Base-by-base conservation (phyloP, 2,329 filamentous ascomycete genomes). In the Aspergillus piperis region DNA sequence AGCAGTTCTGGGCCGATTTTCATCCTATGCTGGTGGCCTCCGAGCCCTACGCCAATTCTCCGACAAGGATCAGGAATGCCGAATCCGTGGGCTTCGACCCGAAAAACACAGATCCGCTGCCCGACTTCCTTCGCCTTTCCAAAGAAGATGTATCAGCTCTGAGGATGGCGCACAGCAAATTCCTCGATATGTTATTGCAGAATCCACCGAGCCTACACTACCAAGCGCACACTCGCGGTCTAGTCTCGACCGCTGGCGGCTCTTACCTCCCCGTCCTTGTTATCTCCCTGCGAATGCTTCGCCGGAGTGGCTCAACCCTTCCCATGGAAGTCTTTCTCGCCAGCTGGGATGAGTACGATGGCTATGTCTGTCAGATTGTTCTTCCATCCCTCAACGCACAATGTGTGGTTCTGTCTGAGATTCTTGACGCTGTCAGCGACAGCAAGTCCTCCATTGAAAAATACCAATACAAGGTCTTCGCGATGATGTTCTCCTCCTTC, bases 401-500 rank as follows among this genome's bases (percentile, higher is more conserved):
- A 55, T 79, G 77, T 59, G 27, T 76, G 6, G 64, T 80, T 1
- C 64, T 82, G 0, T 73, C 74, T 0, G 73, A 78, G 42, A 72
- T 77, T 3, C 39, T 54, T 7, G 57, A 58, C 6, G 47, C 50
- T n/a, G 5, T 42, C 5, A 2, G 19, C 17, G 23, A 19, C 52
- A 60, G 27, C 3, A 51, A 55, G 8, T 52, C 61, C 11, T 51
- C 81, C 8, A 67, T 73, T 8, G 68, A 68, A 17, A 70, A 74
- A n/a, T 84, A 78, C 66, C 83, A 86, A 64, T 80, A 81, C 74
- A 86, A 86, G 68, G 75, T 81, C 19, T 80, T 85, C 61, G 76
- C 83, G 6, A 78, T 86, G 42, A 71, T 86, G 2, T 82, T 85
- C 62, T 84, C 83, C 2, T 81, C 82, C 3, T 86, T 85, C 66